Base-by-base conservation (phyloP, 768 basidiomycete genomes). In the Lactifluus volemus region DNA sequence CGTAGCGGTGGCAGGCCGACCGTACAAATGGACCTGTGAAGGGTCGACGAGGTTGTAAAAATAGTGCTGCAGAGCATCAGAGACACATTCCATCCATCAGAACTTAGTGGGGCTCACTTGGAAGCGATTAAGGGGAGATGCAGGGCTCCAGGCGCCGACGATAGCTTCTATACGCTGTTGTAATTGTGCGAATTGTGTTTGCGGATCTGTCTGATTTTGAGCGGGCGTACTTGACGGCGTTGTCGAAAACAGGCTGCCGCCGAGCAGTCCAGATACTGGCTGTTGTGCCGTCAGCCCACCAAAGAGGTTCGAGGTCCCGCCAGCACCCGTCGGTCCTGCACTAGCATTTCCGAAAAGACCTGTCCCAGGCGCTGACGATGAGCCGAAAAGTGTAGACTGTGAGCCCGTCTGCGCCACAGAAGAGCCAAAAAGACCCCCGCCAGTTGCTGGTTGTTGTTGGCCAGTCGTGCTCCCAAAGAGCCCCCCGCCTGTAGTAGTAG, bases 21-120 rank as follows among this genome's bases (percentile, higher is more conserved):
- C 84, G 63, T 89, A 94, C 54, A 84, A 65, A 30, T 74, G 76
- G 3, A 88, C 82, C 65, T 85, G 78, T 5, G 74, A 75, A 0
- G 89, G 88, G 66, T 88, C 84, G 4, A 92, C 89, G 14, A 89
- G 74, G 67, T 92, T 93, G 70, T 94, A 93, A 66, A 94, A 94
- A 64, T 82, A 83, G 64, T 89, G 81, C 90, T 92, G 57, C 41
- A 55, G 29, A 15, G 41, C n/a, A 36, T 61, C 29, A 57, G 39
- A 36, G 45, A 52, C 14, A 11, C 29, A 6, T 4, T 45, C 45
- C 45, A 17, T 3, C 15, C 44, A 39, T 21, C 41, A 51, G 14
- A 30, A 15, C 19, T 4, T 17, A 36, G 36, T 19, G 15, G 55
- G 39, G 69, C 78, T 49, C 61, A 91, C 90, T 75, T 92, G 91